Base-by-base conservation (phyloP, 805 yeast genomes). In the Maudiozyma pseudohumilis region DNA sequence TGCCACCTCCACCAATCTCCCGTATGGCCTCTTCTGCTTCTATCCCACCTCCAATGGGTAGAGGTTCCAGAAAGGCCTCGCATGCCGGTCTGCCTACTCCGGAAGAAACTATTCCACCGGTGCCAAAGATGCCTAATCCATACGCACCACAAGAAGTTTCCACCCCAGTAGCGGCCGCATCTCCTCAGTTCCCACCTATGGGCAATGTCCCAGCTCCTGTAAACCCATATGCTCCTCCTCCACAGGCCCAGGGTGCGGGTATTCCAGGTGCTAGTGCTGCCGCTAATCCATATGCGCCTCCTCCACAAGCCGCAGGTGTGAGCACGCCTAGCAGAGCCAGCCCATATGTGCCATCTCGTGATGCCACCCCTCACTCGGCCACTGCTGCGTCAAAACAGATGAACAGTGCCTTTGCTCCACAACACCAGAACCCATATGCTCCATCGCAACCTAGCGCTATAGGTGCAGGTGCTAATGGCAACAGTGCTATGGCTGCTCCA, bases 361-460 rank as follows among this genome's bases (percentile, higher is more conserved):
- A 41, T 23, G 22, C 32, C 18, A 16, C 26, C 15, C 21, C 33
- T 10, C 18, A 25, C 7, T 12, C 23, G 11, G 15, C n/a, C 19
- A 7, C 20, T 33, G 20, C 36, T 6, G 18, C 19, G 20, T 36
- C 37, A 12, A 40, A 24, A 31, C 32, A 28, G 18, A 16, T 18
- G 9, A 28, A 28, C 12, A 28, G 17, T 18, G 6, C 26, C 13
- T 19, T 27, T 9, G 7, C 13, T 19, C 24, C 21, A 20, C 24
- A 25, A 27, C 17, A 22, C 8, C 22, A 13, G 6, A 34, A 31
- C 15, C 38, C 35, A 31, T 30, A 25, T 22, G 38, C 40, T 26
- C 42, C 48, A 35, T 44, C 54, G 27, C 50, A 52, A 9, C 53
- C 55, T n/a, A n/a, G n/a, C n/a, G n/a, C n/a, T n/a, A n/a, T n/a